These are phyloP conservation scores for Erodium trifolium DNA, from an alignment of 441 rosid genomes.

Conservation along the genomic window DNA sequence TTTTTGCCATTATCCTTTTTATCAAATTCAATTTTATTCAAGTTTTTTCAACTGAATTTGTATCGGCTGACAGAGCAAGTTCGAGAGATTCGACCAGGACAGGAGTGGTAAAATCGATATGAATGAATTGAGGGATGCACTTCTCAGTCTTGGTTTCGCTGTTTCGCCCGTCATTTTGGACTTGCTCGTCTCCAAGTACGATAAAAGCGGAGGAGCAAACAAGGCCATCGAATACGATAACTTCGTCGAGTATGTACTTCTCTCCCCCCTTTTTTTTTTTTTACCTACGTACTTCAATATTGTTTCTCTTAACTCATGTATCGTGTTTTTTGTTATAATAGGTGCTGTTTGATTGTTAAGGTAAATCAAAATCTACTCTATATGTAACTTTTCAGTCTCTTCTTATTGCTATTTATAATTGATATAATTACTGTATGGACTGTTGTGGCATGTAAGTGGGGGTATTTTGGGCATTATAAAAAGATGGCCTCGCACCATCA, in stretches of 20 bases:
- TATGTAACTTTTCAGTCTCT: neutral
- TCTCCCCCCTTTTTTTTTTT: neutral
- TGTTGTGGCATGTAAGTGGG: no score
- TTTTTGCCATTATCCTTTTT: no score
- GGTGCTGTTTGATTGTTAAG: constrained; percentile 94
- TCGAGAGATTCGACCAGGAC: constrained; percentile 72
- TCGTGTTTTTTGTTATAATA: constrained; percentile 18
- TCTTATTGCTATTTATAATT: neutral
- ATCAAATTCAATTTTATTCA: no score
- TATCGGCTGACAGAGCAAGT: constrained; percentile 35
- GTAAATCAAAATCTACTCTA: constrained; percentile 27
- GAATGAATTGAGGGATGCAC: constrained; percentile 75
- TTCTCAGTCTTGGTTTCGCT: constrained; percentile 60
- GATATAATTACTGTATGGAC: no score
- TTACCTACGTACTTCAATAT: no score
- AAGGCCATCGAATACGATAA: constrained; percentile 80
- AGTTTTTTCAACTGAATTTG: no score
- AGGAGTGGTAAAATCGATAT: constrained; percentile 67
- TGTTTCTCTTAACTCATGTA: neutral
- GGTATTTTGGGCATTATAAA: no score
- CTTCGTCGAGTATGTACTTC: constrained; percentile 66
- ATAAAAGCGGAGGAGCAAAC: constrained; percentile 62
- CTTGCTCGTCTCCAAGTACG: constrained; percentile 71
- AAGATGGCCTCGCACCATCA: no score
- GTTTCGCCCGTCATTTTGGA: constrained; percentile 64